Evolutionary conservation across 2,329 filamentous ascomycete genomes (phyloP).

Genomic region (Aspergillus viridinutans): DNA sequence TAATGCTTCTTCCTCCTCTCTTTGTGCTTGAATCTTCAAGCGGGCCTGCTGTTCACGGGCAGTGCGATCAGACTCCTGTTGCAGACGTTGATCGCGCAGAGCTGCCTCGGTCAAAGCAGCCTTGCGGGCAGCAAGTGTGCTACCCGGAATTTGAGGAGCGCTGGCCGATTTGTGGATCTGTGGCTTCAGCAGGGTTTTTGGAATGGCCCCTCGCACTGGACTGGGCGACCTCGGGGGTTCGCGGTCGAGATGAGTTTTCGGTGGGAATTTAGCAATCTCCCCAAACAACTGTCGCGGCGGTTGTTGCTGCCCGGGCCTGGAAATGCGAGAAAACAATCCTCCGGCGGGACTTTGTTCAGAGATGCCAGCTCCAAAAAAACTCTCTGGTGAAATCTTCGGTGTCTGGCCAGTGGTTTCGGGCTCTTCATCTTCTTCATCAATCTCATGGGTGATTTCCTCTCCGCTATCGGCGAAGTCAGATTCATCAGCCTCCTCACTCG

Average conservation of each 20-base stretch:
- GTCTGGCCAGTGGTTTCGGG: conserved; percentile 29
- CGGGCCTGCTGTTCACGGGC: conserved; percentile 26
- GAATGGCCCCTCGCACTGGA: conserved; percentile 35
- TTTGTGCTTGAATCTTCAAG: conserved; percentile 29
- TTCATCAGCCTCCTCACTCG: conserved; percentile 26
- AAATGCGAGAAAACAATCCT: conserved; percentile 38
- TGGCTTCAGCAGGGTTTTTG: conserved; percentile 26
- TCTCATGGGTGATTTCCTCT: conserved; percentile 43
- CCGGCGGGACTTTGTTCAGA: conserved; percentile 35
- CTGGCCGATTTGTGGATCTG: conserved; percentile 36
- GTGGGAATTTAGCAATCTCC: conserved; percentile 41
- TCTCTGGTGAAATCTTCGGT: conserved; percentile 40
- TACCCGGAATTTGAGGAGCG: conserved; percentile 35
- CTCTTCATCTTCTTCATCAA: conserved; percentile 26
- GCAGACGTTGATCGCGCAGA: conserved; percentile 23
- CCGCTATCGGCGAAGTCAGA: conserved; percentile 46
- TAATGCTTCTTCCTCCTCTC: conserved; percentile 27
- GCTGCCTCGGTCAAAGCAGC: conserved; percentile 33
- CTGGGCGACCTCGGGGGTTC: conserved; percentile 45
- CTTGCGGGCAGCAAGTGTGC: conserved; percentile 39
- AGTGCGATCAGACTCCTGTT: conserved; percentile 19
- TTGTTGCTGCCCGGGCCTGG: conserved; percentile 25
- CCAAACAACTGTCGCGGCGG: conserved; percentile 40
- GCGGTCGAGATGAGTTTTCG: conserved; percentile 24
- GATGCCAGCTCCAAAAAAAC: conserved; percentile 38